phyloP scores from a whole-genome alignment of 2,329 filamentous ascomycete genomes.

The Nemania serpens region DNA sequence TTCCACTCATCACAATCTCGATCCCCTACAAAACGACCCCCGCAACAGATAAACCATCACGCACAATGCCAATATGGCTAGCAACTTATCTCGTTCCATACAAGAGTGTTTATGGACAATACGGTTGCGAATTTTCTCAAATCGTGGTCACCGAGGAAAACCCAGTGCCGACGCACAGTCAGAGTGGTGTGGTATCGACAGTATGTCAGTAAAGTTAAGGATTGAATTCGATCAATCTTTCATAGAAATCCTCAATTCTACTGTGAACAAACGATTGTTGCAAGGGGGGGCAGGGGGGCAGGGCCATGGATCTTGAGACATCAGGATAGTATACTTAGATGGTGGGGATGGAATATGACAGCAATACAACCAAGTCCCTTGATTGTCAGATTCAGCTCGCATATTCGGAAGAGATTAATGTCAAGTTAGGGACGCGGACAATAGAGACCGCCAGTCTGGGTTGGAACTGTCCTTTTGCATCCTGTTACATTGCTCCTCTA shows the following conservation, averaged over 20 bases:
- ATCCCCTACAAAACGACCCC: neutral
- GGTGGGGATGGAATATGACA: neutral
- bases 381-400: neutral
- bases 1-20: neutral
- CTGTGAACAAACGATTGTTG: neutral
- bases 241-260: neutral
- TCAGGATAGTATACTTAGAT: neutral
- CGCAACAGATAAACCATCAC: neutral
- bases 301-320: conserved; percentile 8
- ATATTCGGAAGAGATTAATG: neutral
- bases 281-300: neutral
- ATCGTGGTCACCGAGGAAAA: neutral
- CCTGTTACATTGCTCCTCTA: neutral
- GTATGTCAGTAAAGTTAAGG: neutral
- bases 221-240: neutral
- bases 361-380: neutral
- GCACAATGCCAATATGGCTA: neutral
- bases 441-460: neutral
- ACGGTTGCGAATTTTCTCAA: neutral
- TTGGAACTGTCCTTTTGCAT: neutral
- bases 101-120: neutral
- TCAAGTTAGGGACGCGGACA: neutral
- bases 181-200: neutral
- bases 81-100: neutral
- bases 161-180: neutral